Evolutionary conservation across 345 rosid species (phyloP).

Genomic region (Geranium brycei): DNA sequence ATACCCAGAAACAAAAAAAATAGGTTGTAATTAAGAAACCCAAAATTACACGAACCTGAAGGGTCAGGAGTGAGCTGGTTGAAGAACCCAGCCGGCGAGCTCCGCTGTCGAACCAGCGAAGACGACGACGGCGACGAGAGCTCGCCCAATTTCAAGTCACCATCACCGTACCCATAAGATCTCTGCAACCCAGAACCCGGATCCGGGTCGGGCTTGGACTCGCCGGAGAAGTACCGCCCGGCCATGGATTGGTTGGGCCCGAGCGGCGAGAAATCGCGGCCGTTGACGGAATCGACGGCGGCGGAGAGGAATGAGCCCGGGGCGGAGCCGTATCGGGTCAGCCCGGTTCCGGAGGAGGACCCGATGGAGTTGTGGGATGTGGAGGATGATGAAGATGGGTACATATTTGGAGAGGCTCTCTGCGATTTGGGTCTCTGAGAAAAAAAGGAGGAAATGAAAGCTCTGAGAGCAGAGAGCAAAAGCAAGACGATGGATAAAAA

Average conservation of each 20-base stretch:
- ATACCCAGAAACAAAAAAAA: no score
- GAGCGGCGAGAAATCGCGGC: not conserved
- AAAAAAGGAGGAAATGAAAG: no score
- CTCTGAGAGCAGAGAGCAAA: no score
- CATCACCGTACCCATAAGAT: not conserved
- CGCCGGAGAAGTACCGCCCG: not conserved
- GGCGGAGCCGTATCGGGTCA: conserved; percentile 1
- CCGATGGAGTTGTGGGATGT: not conserved
- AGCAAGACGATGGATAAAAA: no score
- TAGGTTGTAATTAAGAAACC: no score
- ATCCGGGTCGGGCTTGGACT: not conserved
- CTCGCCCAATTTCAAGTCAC: not conserved
- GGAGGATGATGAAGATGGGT: not conserved
- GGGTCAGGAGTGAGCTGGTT: not conserved
- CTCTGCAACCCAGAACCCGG: not conserved
- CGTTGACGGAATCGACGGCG: not conserved
- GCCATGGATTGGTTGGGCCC: not conserved
- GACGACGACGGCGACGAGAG: not conserved
- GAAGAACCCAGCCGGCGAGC: not conserved
- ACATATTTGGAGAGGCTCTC: not conserved
- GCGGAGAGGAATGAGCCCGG: not conserved
- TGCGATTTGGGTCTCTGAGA: no score
- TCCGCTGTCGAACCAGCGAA: not conserved
- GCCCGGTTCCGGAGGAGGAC: not conserved
- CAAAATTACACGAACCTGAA: no score